phyloP scores from a whole-genome alignment of 2,329 filamentous ascomycete species.

The Penicillium expansum region DNA sequence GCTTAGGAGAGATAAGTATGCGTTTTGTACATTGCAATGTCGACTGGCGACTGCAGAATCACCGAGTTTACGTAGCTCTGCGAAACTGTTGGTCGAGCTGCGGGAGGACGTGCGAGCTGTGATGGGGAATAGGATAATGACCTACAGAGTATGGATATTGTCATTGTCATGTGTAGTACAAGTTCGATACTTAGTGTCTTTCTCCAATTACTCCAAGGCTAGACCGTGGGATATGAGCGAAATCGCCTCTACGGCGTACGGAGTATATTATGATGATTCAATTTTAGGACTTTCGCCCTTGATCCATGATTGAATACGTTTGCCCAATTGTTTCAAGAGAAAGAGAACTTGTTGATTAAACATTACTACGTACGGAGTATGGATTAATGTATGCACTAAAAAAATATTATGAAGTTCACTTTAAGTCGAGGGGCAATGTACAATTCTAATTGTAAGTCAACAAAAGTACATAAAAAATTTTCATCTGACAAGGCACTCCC shows the following conservation, averaged over 20 bases:
- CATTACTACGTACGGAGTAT: neutral
- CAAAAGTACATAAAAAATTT: constrained; percentile 7
- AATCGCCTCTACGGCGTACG: neutral
- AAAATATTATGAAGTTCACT: neutral
- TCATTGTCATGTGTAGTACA: constrained; percentile 3
- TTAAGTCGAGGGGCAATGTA: neutral
- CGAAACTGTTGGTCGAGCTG: constrained; percentile 9
- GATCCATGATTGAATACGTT: neutral
- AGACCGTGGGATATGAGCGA: neutral
- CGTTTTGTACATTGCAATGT: constrained; percentile 15
- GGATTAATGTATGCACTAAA: neutral
- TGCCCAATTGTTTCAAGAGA: neutral
- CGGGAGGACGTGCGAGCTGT: constrained; percentile 7
- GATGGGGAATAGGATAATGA: neutral
- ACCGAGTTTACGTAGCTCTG: constrained; percentile 9
- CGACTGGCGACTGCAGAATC: constrained; percentile 24
- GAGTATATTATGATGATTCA: too few relatives aligned
- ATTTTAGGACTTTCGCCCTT: neutral
- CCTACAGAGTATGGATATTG: neutral
- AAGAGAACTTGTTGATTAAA: neutral
- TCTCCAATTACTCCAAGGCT: neutral
- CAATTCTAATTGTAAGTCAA: neutral
- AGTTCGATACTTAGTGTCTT: neutral
- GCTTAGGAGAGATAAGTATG: constrained; percentile 5
- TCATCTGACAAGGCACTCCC: neutral